Evolutionary conservation across 495 filamentous ascomycete species (phyloP).

Genomic region (Apiosordaria backusii): DNA sequence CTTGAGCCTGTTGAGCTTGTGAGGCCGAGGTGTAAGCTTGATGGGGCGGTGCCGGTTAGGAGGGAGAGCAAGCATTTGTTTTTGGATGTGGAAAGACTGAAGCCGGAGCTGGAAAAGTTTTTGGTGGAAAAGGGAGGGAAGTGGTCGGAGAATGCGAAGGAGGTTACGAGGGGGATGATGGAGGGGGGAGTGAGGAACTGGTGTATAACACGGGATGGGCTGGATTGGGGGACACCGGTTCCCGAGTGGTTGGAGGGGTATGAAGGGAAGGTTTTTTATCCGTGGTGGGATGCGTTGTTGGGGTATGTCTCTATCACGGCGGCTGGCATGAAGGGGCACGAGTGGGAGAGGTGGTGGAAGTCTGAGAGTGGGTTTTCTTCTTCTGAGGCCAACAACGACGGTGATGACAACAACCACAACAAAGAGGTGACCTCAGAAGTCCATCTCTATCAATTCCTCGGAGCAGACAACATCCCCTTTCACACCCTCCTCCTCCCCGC

Average conservation of each 20-base stretch:
- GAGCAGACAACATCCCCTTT: constrained; percentile 72
- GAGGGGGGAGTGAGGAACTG: constrained; percentile 78
- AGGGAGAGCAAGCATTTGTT: constrained; percentile 62
- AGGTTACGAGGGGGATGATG: constrained; percentile 75
- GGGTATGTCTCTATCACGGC: not conserved
- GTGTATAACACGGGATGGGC: constrained; percentile 51
- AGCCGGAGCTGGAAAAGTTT: constrained; percentile 69
- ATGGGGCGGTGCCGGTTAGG: constrained; percentile 69
- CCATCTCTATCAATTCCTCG: not conserved
- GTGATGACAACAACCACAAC: constrained; percentile 80
- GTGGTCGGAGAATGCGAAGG: constrained; percentile 72
- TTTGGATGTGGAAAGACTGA: constrained; percentile 72
- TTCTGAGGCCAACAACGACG: constrained; percentile 63
- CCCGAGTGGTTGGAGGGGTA: constrained; percentile 54
- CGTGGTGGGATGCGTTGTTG: not conserved
- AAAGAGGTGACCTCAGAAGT: constrained; percentile 61
- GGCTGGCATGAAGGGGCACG: constrained; percentile 35
- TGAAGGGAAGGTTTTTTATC: constrained; percentile 74
- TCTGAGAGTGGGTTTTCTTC: constrained; percentile 66
- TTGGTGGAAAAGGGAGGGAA: constrained; percentile 44
- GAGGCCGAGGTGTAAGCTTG: constrained; percentile 69
- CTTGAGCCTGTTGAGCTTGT: constrained; percentile 68
- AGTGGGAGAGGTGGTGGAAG: constrained; percentile 45
- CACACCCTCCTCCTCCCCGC: constrained; percentile 38
- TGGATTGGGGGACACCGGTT: constrained; percentile 37